These are phyloP conservation scores for Lizanozyma gosingica DNA, from an alignment of 1,139 yeast species.

Conservation along the genomic window DNA sequence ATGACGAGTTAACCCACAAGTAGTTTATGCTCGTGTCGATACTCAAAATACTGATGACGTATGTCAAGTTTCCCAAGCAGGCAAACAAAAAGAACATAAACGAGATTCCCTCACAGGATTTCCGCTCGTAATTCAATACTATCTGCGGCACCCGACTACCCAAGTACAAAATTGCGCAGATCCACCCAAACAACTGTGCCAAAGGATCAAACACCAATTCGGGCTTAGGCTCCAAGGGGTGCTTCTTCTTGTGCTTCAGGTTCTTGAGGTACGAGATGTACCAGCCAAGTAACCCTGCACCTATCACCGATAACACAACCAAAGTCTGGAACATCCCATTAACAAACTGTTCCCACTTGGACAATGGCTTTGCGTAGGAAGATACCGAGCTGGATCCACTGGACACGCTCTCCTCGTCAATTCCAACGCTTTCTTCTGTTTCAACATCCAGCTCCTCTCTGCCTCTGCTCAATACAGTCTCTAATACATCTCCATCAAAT, in stretches of 20 bases:
- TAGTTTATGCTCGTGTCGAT: conserved; percentile 66
- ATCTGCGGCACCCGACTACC: conserved; percentile 92
- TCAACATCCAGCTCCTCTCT: conserved; percentile 13
- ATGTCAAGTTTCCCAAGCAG: conserved; percentile 84
- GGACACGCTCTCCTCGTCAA: conserved; percentile 10
- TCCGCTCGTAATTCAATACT: conserved; percentile 67
- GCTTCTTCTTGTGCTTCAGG: conserved; percentile 18
- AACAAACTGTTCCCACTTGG: neutral
- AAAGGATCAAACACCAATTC: conserved; percentile 54
- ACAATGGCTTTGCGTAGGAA: neutral
- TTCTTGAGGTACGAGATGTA: conserved; percentile 47
- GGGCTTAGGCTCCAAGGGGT: conserved; percentile 22
- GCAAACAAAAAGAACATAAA: conserved; percentile 90
- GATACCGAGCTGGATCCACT: neutral
- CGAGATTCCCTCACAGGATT: conserved; percentile 88
- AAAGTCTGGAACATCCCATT: conserved; percentile 34
- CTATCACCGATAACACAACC: conserved; percentile 60
- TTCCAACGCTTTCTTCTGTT: no score
- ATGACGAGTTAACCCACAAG: conserved; percentile 72
- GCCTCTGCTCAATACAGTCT: conserved; percentile 42
- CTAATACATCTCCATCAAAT: conserved; percentile 56
- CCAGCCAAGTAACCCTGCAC: conserved; percentile 86
- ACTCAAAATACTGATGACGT: conserved; percentile 73
- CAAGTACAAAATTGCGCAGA: conserved; percentile 76
- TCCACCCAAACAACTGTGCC: conserved; percentile 88